These are phyloP conservation scores for Colletotrichum filicis DNA, from an alignment of 2,329 filamentous ascomycete species.

Conservation along the genomic window DNA sequence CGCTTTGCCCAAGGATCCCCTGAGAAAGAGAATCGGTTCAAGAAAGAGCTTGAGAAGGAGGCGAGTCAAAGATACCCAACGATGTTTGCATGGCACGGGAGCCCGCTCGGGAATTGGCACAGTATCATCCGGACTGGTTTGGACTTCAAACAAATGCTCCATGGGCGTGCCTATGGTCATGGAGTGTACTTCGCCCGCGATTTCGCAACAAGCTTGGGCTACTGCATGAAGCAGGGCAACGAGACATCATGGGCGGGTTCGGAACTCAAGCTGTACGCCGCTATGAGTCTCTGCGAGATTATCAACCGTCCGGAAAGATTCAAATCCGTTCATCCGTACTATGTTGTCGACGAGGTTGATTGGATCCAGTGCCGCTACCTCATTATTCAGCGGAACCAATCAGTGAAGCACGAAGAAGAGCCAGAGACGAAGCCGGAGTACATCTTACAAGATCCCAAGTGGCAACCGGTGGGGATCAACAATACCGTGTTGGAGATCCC, in stretches of 20 bases:
- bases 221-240: constrained; percentile 43
- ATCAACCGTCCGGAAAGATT: constrained; percentile 79
- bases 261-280: constrained; percentile 65
- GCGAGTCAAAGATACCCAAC: constrained; percentile 66
- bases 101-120: constrained; percentile 83
- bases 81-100: constrained; percentile 90
- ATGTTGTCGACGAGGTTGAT: constrained; percentile 79
- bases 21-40: constrained; percentile 84
- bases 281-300: constrained; percentile 85
- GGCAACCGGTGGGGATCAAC: constrained; percentile 22
- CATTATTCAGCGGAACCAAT: constrained; percentile 57
- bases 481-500: constrained; percentile 39
- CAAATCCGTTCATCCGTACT: constrained; percentile 63
- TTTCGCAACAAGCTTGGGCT: constrained; percentile 66
- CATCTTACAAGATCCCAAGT: constrained; percentile 41
- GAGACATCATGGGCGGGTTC: constrained; percentile 76
- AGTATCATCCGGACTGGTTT: constrained; percentile 87
- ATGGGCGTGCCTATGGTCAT: constrained; percentile 80
- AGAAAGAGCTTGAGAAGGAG: constrained; percentile 66
- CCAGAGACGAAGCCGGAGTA: constrained; percentile 31
- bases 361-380: constrained; percentile 94
- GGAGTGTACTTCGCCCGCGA: constrained; percentile 83
- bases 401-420: not conserved
- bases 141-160: constrained; percentile 69
- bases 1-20: constrained; percentile 89